These are phyloP conservation scores for Auriscalpium vulgare DNA, from an alignment of 768 basidiomycete genomes.

Conservation along the genomic window DNA sequence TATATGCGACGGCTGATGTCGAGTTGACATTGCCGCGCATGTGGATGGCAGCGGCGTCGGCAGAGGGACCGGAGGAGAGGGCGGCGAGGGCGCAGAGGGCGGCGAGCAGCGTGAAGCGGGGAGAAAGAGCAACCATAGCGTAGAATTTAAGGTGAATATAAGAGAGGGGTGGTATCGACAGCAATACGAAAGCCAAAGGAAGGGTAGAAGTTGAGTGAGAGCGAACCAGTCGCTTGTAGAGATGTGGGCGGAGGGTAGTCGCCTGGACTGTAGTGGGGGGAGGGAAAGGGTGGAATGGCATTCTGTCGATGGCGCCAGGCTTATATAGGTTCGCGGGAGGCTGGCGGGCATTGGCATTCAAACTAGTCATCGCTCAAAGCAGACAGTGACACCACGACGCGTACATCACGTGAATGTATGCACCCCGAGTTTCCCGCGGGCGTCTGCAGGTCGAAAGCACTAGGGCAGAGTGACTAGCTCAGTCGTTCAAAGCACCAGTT, in stretches of 20 bases:
- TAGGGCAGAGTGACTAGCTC: no score
- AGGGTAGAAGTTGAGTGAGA: conserved; percentile 1
- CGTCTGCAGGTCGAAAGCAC: no score
- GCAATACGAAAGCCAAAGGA: conserved; percentile 13
- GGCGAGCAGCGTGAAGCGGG: conserved; percentile 40
- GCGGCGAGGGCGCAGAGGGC: conserved; percentile 38
- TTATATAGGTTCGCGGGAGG: background rate
- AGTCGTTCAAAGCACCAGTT: no score
- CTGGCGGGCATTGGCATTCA: background rate
- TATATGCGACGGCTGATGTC: background rate
- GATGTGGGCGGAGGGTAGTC: conserved; percentile 5
- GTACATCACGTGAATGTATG: no score
- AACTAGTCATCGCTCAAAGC: no score
- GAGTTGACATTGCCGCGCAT: background rate
- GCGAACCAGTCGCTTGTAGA: conserved; percentile 15
- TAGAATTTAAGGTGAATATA: background rate
- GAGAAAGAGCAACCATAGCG: conserved; percentile 41
- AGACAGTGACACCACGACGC: no score
- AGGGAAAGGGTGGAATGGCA: background rate
- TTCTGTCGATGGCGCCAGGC: background rate
- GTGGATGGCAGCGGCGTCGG: conserved; percentile 33
- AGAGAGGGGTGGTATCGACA: conserved; percentile 3
- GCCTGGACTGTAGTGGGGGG: conserved; percentile 15
- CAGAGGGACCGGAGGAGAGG: conserved; percentile 30
- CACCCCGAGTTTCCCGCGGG: no score